A percentile compares a stretch with the other conserved stretches of the same genome.
These are phyloP conservation scores for Nicotiana tabacum DNA, from an alignment of 257 asterid genomes.

Conservation along the genomic window DNA sequence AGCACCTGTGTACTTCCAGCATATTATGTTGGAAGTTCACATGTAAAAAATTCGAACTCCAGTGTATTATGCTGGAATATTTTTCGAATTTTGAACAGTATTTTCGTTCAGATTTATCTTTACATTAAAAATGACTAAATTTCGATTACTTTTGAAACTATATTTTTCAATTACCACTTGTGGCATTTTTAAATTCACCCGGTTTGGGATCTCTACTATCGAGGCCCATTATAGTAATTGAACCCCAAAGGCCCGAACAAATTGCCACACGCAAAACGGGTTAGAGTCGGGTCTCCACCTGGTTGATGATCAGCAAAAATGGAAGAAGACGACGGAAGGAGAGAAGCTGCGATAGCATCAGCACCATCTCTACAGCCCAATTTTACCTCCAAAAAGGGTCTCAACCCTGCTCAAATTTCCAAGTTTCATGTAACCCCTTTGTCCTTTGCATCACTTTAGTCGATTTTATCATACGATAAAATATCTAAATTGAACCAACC, in stretches of 20 bases:
- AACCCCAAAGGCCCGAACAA: neutral
- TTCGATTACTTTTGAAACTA: too few relatives aligned
- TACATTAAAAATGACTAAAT: too few relatives aligned
- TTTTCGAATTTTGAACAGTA: too few relatives aligned
- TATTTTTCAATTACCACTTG: too few relatives aligned
- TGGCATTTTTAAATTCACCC: too few relatives aligned
- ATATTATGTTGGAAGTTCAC: too few relatives aligned
- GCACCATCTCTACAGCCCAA: slow-evolving; percentile 45
- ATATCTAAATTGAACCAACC: neutral
- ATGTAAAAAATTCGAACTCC: too few relatives aligned
- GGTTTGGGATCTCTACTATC: too few relatives aligned
- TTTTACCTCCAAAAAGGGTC: slow-evolving; percentile 41
- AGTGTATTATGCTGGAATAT: too few relatives aligned
- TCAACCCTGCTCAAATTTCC: slow-evolving; percentile 52
- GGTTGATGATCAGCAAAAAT: slow-evolving; percentile 20
- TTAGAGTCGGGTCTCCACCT: neutral
- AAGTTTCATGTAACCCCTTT: slow-evolving; percentile 57
- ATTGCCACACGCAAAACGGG: neutral
- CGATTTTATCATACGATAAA: neutral
- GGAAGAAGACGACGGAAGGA: slow-evolving; percentile 47
- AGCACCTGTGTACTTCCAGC: too few relatives aligned
- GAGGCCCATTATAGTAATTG: too few relatives aligned
- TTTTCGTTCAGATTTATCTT: too few relatives aligned
- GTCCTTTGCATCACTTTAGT: neutral
- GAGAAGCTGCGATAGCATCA: slow-evolving; percentile 70